Base-by-base conservation (phyloP, 2,329 filamentous ascomycete genomes). In the Exserohilum turcica region DNA sequence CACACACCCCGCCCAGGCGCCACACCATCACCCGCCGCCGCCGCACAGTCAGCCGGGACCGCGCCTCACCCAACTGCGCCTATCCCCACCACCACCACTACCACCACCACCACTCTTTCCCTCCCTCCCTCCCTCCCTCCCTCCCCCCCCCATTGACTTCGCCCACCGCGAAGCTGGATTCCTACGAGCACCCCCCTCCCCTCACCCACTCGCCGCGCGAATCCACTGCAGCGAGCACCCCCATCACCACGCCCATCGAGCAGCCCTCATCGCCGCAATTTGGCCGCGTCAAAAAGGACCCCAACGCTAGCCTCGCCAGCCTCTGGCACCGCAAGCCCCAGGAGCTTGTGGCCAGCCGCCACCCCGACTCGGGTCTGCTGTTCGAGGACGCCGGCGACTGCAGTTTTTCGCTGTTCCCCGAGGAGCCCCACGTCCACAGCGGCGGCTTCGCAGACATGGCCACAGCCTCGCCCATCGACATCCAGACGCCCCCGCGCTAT, bases 381-480 rank as follows among this genome's bases (percentile, higher is more conserved):
- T 77, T 76, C 62, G 67, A 76, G 52, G 74, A 75, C 68, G 60
- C 72, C 56, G 73, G 73, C 59, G 74, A 74, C 60, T 77, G 73
- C 63, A 74, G 70, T 65, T 71, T 76, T 43, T 71, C 70, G 33
- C 65, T 75, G 56, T 74, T 77, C 59, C 67, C 72, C 37, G 67
- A 72, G 42, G 69, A 68, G 57, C 61, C 71, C 28, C 65, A 57
- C 43, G 43, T 59, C 48, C 57, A 54, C 27, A 35, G 43, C 55
- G 52, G 54, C 55, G 52, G 54, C 36, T 46, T 64, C 59, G 60
- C 58, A 73, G 76, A 68, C 63, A 85, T 85, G 82, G 79, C 79
- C 59, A 71, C 77, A 48, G 79, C 82, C 57, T 76, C 79, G 54
- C 84, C 85, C 39, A 84, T 87, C 71, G 82, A 86, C 70, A 86